Conservation (phyloP, 768 basidiomycete genomes). For the Hortiboletus flavorubellus region DNA sequence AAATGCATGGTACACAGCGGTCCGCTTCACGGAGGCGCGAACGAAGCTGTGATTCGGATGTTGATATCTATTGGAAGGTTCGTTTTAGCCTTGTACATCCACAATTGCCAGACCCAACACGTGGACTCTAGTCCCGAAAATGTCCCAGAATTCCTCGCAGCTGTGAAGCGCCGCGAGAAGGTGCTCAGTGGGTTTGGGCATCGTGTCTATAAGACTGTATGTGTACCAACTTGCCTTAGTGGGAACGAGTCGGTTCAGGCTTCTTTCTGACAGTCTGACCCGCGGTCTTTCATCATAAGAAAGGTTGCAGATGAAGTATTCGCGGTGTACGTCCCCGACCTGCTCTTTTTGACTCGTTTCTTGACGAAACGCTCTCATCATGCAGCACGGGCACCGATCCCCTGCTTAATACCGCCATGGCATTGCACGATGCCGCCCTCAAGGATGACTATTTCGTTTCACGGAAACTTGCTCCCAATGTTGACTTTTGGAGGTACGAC, state of each 20-base stretch:
- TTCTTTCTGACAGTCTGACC: conserved; percentile 62
- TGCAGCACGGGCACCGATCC: conserved; percentile 80
- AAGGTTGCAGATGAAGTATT: conserved; percentile 93
- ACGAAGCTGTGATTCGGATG: conserved; percentile 95
- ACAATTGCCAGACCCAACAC: background rate
- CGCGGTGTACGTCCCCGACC: conserved; percentile 54
- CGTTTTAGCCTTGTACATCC: conserved; percentile 18
- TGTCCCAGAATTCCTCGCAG: conserved; percentile 80
- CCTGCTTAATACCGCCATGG: conserved; percentile 85
- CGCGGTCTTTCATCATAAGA: conserved; percentile 86
- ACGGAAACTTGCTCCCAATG: conserved; percentile 82
- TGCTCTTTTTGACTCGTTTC: background rate
- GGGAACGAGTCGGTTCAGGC: background rate
- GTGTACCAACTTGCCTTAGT: conserved; percentile 12
- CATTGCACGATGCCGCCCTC: conserved; percentile 83
- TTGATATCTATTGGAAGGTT: conserved; percentile 81
- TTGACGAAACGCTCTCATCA: background rate
- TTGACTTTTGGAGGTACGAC: conserved; percentile 73
- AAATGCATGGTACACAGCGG: conserved; percentile 7
- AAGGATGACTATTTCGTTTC: conserved; percentile 87
- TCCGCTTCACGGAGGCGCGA: conserved; percentile 67
- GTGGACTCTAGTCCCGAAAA: conserved; percentile 60
- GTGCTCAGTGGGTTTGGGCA: conserved; percentile 91
- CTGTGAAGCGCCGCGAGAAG: conserved; percentile 84
- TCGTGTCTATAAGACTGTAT: conserved; percentile 73